phyloP scores from a whole-genome alignment of 495 filamentous ascomycete genomes.

The Penicillium manginii region DNA sequence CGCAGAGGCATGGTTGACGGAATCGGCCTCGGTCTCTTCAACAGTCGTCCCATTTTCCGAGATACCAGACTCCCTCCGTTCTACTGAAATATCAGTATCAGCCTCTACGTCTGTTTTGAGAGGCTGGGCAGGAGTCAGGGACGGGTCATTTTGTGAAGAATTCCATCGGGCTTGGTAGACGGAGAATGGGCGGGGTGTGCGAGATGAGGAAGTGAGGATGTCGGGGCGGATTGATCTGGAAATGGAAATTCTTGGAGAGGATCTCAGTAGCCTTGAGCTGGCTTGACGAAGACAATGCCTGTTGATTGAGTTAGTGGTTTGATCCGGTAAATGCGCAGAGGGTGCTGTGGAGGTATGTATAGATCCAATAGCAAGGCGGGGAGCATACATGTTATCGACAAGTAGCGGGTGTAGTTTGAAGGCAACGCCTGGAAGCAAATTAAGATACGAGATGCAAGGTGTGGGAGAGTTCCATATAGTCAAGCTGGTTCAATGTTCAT shows the following conservation, averaged over 20 bases:
- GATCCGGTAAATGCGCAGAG: not conserved
- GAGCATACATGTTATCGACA: not conserved
- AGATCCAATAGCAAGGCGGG: not conserved
- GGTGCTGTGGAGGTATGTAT: not conserved
- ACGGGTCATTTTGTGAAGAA: constrained; percentile 12
- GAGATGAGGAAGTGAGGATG: not conserved
- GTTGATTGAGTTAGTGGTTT: constrained; percentile 14
- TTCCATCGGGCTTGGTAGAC: constrained; percentile 25
- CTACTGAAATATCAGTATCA: not conserved
- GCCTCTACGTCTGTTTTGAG: not conserved
- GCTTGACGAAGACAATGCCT: constrained; percentile 57
- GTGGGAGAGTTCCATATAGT: not conserved
- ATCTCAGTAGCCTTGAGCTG: constrained; percentile 54
- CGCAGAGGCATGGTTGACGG: not conserved
- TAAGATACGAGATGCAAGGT: not conserved
- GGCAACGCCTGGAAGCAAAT: not conserved
- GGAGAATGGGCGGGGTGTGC: constrained; percentile 10
- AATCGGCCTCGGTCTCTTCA: constrained; percentile 18
- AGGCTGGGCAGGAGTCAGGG: not conserved
- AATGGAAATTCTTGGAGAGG: not conserved
- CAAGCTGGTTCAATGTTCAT: not conserved
- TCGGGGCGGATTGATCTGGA: constrained; percentile 14
- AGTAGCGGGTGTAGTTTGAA: not conserved
- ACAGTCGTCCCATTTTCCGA: not conserved
- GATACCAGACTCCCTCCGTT: not conserved